Conservation (phyloP, 2,329 filamentous ascomycete species). For the Pseudogymnoascus sp. region DNA sequence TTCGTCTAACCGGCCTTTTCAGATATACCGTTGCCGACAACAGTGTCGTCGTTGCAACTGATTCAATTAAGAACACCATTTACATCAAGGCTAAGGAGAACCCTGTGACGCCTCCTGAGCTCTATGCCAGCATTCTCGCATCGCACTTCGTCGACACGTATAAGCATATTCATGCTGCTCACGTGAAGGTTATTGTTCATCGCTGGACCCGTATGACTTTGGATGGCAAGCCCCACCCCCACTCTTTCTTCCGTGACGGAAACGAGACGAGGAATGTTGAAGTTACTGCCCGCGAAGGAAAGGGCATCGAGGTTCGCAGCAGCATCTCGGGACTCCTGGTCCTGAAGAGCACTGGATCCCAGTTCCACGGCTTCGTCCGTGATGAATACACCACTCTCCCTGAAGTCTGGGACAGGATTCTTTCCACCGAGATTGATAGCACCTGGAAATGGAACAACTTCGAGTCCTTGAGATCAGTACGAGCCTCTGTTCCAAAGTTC, state of each 20-base stretch:
- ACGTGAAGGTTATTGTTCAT: slow-evolving; percentile 76
- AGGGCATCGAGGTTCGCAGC: slow-evolving; percentile 68
- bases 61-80: slow-evolving; percentile 96
- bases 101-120: slow-evolving; percentile 85
- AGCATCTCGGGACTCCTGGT: slow-evolving; percentile 77
- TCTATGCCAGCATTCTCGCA: slow-evolving; percentile 78
- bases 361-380: slow-evolving; percentile 88
- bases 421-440: slow-evolving; percentile 87
- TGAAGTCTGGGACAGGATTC: slow-evolving; percentile 90
- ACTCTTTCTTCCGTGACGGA: slow-evolving; percentile 89
- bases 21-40: slow-evolving; percentile 94
- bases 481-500: slow-evolving; percentile 57
- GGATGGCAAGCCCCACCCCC: slow-evolving; percentile 84
- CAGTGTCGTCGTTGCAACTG: slow-evolving; percentile 88
- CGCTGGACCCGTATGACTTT: slow-evolving; percentile 85
- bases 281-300: slow-evolving; percentile 56
- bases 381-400: slow-evolving; percentile 88
- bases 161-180: slow-evolving; percentile 75
- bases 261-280: slow-evolving; percentile 80
- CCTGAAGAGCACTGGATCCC: slow-evolving; percentile 91
- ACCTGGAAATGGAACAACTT: slow-evolving; percentile 80
- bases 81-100: slow-evolving; percentile 93
- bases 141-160: slow-evolving; percentile 86
- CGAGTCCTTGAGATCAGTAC: slow-evolving; percentile 57
- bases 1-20: slow-evolving; percentile 20